A percentile compares a stretch with the other conserved stretches of the same genome.
Conservation (phyloP, 805 yeast genomes). For the Teunomyces tritomae region DNA sequence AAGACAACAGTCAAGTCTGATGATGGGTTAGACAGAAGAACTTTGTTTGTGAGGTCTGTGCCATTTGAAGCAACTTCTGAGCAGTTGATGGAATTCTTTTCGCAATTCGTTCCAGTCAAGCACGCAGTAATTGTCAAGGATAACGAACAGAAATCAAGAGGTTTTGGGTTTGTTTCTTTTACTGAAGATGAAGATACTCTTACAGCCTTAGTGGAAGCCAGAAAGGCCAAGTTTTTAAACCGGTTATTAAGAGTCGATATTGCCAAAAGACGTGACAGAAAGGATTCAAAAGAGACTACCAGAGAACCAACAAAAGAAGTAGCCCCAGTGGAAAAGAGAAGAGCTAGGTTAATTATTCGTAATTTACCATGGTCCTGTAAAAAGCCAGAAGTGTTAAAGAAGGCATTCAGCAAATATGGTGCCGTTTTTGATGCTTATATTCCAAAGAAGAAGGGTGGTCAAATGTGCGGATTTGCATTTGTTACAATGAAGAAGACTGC, state of each 20-base stretch:
- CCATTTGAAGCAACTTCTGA: slow-evolving; percentile 82
- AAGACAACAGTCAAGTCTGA: slow-evolving; percentile 9
- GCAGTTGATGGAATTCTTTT: slow-evolving; percentile 77
- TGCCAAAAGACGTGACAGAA: slow-evolving; percentile 90
- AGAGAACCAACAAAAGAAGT: slow-evolving; percentile 7
- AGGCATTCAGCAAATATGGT: slow-evolving; percentile 73
- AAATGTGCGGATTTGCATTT: slow-evolving; percentile 93
- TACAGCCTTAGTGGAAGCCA: slow-evolving; percentile 66
- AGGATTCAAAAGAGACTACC: slow-evolving; percentile 18
- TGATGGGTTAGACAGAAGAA: slow-evolving; percentile 50
- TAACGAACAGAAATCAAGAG: slow-evolving; percentile 71
- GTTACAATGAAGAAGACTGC: slow-evolving; percentile 80
- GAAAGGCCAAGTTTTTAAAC: slow-evolving; percentile 63
- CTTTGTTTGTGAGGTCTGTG: slow-evolving; percentile 82
- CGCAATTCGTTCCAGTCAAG: slow-evolving; percentile 90
- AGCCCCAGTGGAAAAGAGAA: slow-evolving; percentile 62
- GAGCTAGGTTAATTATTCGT: slow-evolving; percentile 83
- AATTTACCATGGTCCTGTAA: slow-evolving; percentile 96
- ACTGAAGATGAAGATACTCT: slow-evolving; percentile 79
- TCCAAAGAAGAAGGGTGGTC: slow-evolving; percentile 84
- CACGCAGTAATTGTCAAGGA: slow-evolving; percentile 92
- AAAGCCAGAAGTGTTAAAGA: slow-evolving; percentile 67
- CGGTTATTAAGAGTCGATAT: slow-evolving; percentile 72
- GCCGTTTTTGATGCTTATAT: slow-evolving; percentile 84
- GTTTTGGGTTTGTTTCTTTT: slow-evolving; percentile 95